These are phyloP conservation scores for Glycine tomentella DNA, from an alignment of 306 rosid genomes.

Conservation along the genomic window DNA sequence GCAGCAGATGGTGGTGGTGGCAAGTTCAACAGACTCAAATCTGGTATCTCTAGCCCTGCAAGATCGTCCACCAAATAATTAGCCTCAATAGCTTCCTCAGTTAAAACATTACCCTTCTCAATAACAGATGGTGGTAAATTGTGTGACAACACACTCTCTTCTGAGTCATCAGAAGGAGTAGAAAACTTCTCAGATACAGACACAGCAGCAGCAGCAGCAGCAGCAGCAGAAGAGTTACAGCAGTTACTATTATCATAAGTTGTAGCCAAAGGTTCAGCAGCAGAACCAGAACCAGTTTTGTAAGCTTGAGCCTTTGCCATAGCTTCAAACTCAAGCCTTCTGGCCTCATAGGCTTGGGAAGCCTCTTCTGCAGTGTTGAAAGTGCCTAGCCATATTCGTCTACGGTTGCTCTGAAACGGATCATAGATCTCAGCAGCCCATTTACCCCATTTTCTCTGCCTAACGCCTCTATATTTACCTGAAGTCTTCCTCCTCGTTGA, in stretches of 20 bases:
- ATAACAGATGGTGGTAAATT: conserved; percentile 59
- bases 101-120: conserved; percentile 17
- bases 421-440: conserved; percentile 98
- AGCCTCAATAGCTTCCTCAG: conserved; percentile 38
- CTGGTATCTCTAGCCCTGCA: conserved; percentile 54
- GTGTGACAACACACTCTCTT: conserved; percentile 50
- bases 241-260: conserved; percentile 32
- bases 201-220: not conserved
- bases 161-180: conserved; percentile 49
- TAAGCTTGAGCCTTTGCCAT: conserved; percentile 35
- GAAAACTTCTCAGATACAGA: conserved; percentile 30
- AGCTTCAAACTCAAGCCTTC: conserved; percentile 59
- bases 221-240: not conserved
- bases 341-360: conserved; percentile 65
- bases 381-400: conserved; percentile 78
- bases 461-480: conserved; percentile 68
- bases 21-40: conserved; percentile 50
- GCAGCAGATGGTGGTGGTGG: conserved; percentile 20
- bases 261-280: not conserved
- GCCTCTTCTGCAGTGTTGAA: conserved; percentile 82
- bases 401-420: conserved; percentile 58
- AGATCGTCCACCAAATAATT: conserved; percentile 33
- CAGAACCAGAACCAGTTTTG: conserved; percentile 10
- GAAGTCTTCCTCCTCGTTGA: conserved; percentile 41
- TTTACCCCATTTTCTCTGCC: conserved; percentile 85